Base-by-base conservation (phyloP, 2,329 filamentous ascomycete genomes). In the Penicillium sp. region DNA sequence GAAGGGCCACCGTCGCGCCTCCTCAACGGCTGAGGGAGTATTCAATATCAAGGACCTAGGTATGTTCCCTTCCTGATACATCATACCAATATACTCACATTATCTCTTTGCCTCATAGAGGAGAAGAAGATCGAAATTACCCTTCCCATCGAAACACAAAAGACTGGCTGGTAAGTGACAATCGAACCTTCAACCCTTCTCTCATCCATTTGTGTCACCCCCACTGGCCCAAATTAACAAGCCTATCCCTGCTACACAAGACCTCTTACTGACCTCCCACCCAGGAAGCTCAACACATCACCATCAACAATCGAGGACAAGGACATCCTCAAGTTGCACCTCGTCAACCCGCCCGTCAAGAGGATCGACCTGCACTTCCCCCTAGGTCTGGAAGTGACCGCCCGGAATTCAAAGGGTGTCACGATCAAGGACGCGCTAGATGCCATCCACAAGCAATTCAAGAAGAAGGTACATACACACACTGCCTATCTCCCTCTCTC, bases 401-500 rank as follows among this genome's bases (percentile, higher is more conserved):
- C 93, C 74, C 87, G 94, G 73, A 98, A 97, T 80, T 82, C 93
- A 71, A 94, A 93, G 79, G 94, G 94, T 59, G 93, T 98, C 69
- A 98, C 94, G 59, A 94, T 98, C 84, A 97, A 97, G 84, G 94
- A 98, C 79, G 93, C 93, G 60, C 77, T 97, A 77, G 93, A 97
- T 78, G 94, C 92, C 72, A 97, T 98, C 80, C 84, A 97, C 85
- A 97, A 97, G 84, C 87, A 91, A 70, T 96, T 92, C 84, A 96
- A 96, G 86, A 97, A 97, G 87, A 90, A 93, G 86, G 94, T 93
- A 80, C 70, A 87, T 78, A 19, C 48, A n/a, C 5, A 22, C 19
- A 22, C 19, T 22, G 19, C 19, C 19, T 22, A 22, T 8, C 6
- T n/a, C 4, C n/a, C 30, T 4, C 8, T 33, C 6, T 11, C 30